phyloP scores from a whole-genome alignment of 169 alveolate genomes.

The Besnoitia besnoiti region DNA sequence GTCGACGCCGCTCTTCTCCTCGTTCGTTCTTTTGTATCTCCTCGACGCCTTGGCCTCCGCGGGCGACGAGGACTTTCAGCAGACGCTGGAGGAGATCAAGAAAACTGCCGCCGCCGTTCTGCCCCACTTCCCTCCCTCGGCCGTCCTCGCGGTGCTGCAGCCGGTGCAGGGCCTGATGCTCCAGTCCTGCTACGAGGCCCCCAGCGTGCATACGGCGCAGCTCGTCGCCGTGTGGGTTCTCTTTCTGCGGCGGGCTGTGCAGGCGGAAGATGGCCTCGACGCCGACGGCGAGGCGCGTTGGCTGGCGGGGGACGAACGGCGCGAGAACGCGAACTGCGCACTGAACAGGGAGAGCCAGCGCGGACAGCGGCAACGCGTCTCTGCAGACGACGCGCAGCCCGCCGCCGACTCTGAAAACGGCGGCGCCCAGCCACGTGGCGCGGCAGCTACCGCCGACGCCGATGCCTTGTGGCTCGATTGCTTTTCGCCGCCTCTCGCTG shows the following conservation, averaged over 20 bases:
- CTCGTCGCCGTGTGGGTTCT: background rate
- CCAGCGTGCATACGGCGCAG: background rate
- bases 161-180: slow-evolving; percentile 23
- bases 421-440: background rate
- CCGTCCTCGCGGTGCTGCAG: background rate
- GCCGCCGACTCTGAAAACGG: background rate
- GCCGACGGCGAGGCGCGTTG: background rate
- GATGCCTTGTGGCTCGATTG: too few species aligned
- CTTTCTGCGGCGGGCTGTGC: background rate
- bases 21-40: slow-evolving; percentile 29
- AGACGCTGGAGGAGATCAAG: background rate
- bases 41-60: slow-evolving; percentile 29
- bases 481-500: too few species aligned
- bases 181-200: background rate
- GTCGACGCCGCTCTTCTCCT: slow-evolving; percentile 25
- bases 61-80: slow-evolving; percentile 1
- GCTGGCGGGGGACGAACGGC: too few species aligned
- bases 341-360: background rate
- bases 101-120: background rate
- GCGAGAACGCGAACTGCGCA: background rate
- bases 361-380: too few species aligned
- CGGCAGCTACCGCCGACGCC: too few species aligned
- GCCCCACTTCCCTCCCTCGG: background rate
- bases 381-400: too few species aligned
- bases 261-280: background rate